Base-by-base conservation (phyloP, 768 basidiomycete genomes). In the Hysterangium stoloniferum region DNA sequence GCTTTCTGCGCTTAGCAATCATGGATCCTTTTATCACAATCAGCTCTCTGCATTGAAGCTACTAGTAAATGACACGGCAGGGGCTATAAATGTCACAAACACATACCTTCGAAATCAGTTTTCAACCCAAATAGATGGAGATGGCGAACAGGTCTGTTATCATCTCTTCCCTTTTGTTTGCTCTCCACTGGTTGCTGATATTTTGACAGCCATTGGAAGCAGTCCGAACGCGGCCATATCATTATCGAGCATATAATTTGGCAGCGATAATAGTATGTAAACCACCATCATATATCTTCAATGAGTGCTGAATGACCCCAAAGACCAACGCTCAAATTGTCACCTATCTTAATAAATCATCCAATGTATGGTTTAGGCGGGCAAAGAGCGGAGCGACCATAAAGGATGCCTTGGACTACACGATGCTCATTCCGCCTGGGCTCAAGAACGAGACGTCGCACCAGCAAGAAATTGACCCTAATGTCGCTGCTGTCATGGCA, bases 231-330 rank as follows among this genome's bases (percentile, higher is more conserved):
- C 46, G 57, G 31, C 52, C 62, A 17, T 64, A 54, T 51, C 64
- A 65, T 46, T 65, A 65, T 48, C 56, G 64, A 12, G 60, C 60
- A 0, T 65, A 62, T 52, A 63, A 63, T 38, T 57, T 62, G 22
- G 59, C 56, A 6, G 28, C 29, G 4, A 34, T 29, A n/a, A n/a
- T 52, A 19, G 33, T 47, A 52, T 32, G 44, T 12, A 12, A 27
- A n/a, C 13, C 4, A n/a, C 19, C 11, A 7, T 22, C 40, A 12
- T 17, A 11, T 22, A 9, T 15, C 27, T 31, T 35, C 13, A 20
- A 24, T 15, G 20, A 17, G 6, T 27, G 11, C 9, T 11, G 28
- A 11, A 28, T n/a, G n/a, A n/a, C n/a, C n/a, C n/a, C 15, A 9
- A 31, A 56, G 55, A 57, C 55, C 37, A 58, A 53, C 48, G 58